A percentile compares a stretch with the other conserved stretches of the same genome.
Conservation (phyloP, 2,329 filamentous ascomycete genomes). For the Aureobasidium namibiae region DNA sequence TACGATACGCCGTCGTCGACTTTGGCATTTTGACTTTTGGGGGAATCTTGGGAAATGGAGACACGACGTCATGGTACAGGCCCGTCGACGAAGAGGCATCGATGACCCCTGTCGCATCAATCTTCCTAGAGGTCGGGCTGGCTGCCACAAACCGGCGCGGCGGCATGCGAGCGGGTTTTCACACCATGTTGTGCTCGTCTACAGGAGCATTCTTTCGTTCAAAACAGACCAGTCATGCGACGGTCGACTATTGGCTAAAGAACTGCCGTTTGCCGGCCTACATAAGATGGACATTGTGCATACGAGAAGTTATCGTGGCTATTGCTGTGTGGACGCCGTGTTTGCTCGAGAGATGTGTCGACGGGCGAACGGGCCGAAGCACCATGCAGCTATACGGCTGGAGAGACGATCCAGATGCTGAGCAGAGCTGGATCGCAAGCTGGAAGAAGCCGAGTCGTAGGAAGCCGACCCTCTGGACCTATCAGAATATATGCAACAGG, state of each 20-base stretch:
- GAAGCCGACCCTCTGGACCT: neutral
- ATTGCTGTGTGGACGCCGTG: neutral
- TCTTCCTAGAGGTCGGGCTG: neutral
- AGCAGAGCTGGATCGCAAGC: neutral
- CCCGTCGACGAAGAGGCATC: neutral
- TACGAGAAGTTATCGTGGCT: neutral
- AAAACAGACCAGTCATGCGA: neutral
- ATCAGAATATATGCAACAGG: neutral
- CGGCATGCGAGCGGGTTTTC: neutral
- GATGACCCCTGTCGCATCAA: conserved; percentile 1
- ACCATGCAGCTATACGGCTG: neutral
- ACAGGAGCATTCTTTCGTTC: neutral
- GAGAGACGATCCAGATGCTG: neutral
- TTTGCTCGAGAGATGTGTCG: neutral
- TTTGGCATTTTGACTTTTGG: conserved; percentile 9
- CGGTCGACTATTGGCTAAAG: neutral
- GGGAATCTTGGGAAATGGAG: conserved; percentile 8
- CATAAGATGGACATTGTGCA: neutral
- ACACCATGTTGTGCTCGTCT: neutral
- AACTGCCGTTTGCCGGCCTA: neutral
- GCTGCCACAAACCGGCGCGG: conserved; percentile 1
- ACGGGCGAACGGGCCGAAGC: conserved; percentile 3
- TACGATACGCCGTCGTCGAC: neutral
- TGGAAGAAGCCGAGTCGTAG: neutral
- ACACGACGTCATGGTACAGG: conserved; percentile 11